These are phyloP conservation scores for Zygosaccharomyces pseudobailii DNA, from an alignment of 1,139 yeast genomes.

Conservation along the genomic window DNA sequence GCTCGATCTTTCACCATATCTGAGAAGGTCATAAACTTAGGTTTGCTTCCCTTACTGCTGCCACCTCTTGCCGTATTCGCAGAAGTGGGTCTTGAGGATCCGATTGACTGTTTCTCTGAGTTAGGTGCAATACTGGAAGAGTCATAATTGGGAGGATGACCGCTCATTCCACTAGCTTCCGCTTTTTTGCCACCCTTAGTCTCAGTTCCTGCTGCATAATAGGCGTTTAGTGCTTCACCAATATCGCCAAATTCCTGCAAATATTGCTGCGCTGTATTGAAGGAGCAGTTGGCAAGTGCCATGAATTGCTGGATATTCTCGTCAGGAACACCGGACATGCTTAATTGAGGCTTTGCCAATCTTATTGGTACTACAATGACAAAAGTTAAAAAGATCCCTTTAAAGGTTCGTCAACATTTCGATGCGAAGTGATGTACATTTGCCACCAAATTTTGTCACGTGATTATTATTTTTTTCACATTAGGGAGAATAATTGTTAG, in stretches of 20 bases:
- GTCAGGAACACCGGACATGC: conserved; percentile 17
- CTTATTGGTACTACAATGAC: background rate
- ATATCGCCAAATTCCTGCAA: conserved; percentile 37
- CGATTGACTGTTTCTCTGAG: background rate
- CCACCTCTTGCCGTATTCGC: conserved; percentile 16
- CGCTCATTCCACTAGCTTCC: background rate
- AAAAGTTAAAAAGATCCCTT: background rate
- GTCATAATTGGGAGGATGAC: background rate
- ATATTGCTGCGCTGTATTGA: conserved; percentile 42
- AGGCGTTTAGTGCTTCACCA: conserved; percentile 34
- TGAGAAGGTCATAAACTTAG: conserved; percentile 45
- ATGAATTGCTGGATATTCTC: conserved; percentile 49
- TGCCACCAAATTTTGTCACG: background rate
- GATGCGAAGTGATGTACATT: background rate
- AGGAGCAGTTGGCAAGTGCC: conserved; percentile 43
- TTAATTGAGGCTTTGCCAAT: background rate
- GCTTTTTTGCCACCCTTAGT: conserved; percentile 8
- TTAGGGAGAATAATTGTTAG: background rate
- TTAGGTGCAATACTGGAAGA: background rate
- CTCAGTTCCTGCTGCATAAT: conserved; percentile 22
- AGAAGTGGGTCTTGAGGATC: conserved; percentile 9
- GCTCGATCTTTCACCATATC: conserved; percentile 44
- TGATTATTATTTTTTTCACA: background rate
- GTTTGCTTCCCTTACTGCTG: conserved; percentile 21
- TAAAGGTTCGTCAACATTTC: background rate